phyloP scores from a whole-genome alignment of 805 yeast species.

The Candida adriatica region DNA sequence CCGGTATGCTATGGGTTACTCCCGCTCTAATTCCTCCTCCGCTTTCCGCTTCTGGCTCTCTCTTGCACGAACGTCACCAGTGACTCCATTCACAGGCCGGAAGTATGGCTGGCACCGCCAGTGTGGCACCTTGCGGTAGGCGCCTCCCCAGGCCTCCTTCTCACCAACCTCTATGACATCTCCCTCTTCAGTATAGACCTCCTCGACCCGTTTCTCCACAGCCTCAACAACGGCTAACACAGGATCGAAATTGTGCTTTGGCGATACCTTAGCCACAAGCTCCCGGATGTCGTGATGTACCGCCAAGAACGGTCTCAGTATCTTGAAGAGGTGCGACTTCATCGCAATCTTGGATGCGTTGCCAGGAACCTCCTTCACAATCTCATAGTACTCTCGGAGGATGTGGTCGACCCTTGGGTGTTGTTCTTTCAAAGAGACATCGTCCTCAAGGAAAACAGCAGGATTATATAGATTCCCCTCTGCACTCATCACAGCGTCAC shows the following conservation, averaged over 20 bases:
- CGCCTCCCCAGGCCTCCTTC: slow-evolving; percentile 67
- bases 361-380: slow-evolving; percentile 38
- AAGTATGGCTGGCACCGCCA: slow-evolving; percentile 98
- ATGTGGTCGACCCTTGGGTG: slow-evolving; percentile 83
- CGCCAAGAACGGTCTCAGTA: slow-evolving; percentile 73
- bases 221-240: slow-evolving; percentile 51
- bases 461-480: slow-evolving; percentile 95
- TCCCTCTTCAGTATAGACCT: slow-evolving; percentile 42
- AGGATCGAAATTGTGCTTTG: slow-evolving; percentile 37
- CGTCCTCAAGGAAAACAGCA: slow-evolving; percentile 63
- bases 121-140: slow-evolving; percentile 75
- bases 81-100: slow-evolving; percentile 78
- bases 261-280: slow-evolving; percentile 48
- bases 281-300: slow-evolving; percentile 74
- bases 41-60: slow-evolving; percentile 23
- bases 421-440: slow-evolving; percentile 47
- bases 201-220: slow-evolving; percentile 61
- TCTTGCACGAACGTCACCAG: too few relatives aligned
- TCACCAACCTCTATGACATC: slow-evolving; percentile 55
- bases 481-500: slow-evolving; percentile 96
- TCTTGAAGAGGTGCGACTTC: slow-evolving; percentile 89
- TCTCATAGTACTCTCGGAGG: slow-evolving; percentile 81
- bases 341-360: slow-evolving; percentile 75
- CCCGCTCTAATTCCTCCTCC: slow-evolving; percentile 14
- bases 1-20: slow-evolving; percentile 13